phyloP scores from a whole-genome alignment of 352 stramenopile species.

The Globisporangium spinosum region DNA sequence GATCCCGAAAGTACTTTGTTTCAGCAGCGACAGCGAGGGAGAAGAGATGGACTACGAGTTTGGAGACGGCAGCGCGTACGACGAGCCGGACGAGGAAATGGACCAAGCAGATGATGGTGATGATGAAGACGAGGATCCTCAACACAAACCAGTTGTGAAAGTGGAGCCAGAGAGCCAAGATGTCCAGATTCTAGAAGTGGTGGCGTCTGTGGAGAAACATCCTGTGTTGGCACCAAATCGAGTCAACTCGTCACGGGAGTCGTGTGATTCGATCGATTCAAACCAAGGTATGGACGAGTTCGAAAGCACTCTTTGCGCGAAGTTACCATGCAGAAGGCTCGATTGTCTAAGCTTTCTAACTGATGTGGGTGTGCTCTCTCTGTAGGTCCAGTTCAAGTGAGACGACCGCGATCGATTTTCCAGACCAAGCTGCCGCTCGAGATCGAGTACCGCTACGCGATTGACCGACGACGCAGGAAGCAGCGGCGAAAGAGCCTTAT shows the following conservation, averaged over 20 bases:
- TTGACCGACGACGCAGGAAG: slow-evolving; percentile 43
- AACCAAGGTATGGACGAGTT: slow-evolving; percentile 1
- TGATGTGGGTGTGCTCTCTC: neutral
- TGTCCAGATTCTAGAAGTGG: neutral
- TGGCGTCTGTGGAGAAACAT: neutral
- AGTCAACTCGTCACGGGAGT: slow-evolving; percentile 12
- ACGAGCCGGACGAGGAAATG: slow-evolving; percentile 9
- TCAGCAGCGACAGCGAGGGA: slow-evolving; percentile 38
- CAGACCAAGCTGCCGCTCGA: slow-evolving; percentile 58
- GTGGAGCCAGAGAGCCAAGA: slow-evolving; percentile 11
- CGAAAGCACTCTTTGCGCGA: neutral
- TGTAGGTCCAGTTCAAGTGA: neutral
- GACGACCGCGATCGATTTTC: slow-evolving; percentile 22
- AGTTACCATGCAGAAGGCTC: neutral
- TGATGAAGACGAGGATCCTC: neutral
- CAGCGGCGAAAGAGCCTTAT: slow-evolving; percentile 25
- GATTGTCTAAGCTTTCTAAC: neutral
- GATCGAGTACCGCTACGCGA: slow-evolving; percentile 55
- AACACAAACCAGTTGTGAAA: slow-evolving; percentile 15
- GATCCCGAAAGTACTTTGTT: slow-evolving; percentile 37
- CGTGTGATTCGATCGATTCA: slow-evolving; percentile 12
- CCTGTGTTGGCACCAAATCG: neutral
- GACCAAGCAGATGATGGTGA: slow-evolving; percentile 5
- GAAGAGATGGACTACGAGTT: slow-evolving; percentile 25
- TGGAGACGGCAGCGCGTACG: slow-evolving; percentile 4